Evolutionary conservation across 78 protist species (phyloP), one percentile per base, ranked within the genome.

Genomic region (Dictyostelium citrinum): DNA sequence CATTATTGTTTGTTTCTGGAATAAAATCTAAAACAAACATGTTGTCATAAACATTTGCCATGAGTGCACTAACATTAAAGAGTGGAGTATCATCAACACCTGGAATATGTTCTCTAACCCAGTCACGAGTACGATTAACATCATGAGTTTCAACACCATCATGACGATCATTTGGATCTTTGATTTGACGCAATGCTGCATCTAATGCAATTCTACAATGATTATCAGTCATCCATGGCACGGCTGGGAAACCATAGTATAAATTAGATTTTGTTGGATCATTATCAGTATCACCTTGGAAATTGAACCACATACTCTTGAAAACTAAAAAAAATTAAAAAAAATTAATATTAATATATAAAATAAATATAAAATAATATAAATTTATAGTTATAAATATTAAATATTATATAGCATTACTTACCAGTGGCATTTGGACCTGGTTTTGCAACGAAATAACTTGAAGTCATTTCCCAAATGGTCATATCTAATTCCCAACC

Each of bases 1-100:
- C 58, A 24, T 75, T 75, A 27, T n/a, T 35, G 9, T 75, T 35
- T 1, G 29, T 35, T 29, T 33, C 45, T 75, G 81, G 81, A 10
- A 75, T 27, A 41, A 41, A 41, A 75, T 75, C 81, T 41, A 75
- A 75, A 39, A 75, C 81, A 41, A 75, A 75, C 81, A 75, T 75
- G 5, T 75, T 75, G 24, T 75, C 81, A 24, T 75, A 75, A 3
- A 75, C 81, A n/a, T 75, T 75, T 22, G 81, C 41, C 41, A 29
- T n/a, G 3, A 75, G 17, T 6, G 81, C 55, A 75, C 55, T 39
- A 41, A 43, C 51, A n/a, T n/a, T 41, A 14, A 75, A 75, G 16
- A 33, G 31, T 35, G 81, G 81, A 12, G 46, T 75, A 41, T 35
- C 61, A 10, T 75, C 81, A 12, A 75, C 37, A 35, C 81, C 81